phyloP scores from a whole-genome alignment of 768 basidiomycete species.

The Ramaria rubella region DNA sequence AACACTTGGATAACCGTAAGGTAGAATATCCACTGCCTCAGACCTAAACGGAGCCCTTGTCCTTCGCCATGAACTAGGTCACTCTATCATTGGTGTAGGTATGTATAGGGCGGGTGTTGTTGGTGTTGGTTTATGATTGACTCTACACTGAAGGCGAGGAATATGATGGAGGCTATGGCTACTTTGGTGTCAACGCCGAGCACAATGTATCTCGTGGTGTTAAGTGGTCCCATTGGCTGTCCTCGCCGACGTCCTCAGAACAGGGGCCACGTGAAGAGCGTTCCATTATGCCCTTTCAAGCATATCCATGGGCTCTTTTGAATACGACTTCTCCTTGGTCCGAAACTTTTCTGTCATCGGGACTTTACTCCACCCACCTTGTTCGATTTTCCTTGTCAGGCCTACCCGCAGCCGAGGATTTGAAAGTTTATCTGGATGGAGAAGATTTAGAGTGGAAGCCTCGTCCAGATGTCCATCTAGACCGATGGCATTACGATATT shows the following conservation, averaged over 20 bases:
- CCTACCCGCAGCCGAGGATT: constrained; percentile 44
- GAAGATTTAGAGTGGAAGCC: constrained; percentile 54
- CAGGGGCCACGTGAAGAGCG: constrained; percentile 46
- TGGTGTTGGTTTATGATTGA: too few species aligned
- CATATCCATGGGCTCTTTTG: constrained; percentile 69
- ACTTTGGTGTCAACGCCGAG: constrained; percentile 63
- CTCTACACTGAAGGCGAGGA: constrained; percentile 55
- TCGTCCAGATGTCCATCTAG: constrained; percentile 48
- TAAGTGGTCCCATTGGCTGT: constrained; percentile 72
- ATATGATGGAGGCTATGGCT: constrained; percentile 72
- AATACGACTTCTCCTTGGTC: constrained; percentile 55
- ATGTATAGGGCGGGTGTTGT: too few species aligned
- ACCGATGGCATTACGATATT: constrained; percentile 74
- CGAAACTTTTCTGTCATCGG: constrained; percentile 56
- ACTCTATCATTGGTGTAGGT: constrained; percentile 24
- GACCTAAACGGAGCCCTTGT: constrained; percentile 67
- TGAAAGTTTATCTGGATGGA: constrained; percentile 57
- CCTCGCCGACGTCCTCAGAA: constrained; percentile 16
- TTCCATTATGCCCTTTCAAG: constrained; percentile 68
- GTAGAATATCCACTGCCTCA: constrained; percentile 75
- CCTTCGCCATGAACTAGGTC: constrained; percentile 29
- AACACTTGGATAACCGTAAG: too few species aligned
- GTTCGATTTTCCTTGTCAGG: constrained; percentile 72
- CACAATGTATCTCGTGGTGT: constrained; percentile 36
- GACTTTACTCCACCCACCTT: constrained; percentile 51